These are phyloP conservation scores for Russula vinacea DNA, from an alignment of 768 basidiomycete genomes.

Conservation along the genomic window DNA sequence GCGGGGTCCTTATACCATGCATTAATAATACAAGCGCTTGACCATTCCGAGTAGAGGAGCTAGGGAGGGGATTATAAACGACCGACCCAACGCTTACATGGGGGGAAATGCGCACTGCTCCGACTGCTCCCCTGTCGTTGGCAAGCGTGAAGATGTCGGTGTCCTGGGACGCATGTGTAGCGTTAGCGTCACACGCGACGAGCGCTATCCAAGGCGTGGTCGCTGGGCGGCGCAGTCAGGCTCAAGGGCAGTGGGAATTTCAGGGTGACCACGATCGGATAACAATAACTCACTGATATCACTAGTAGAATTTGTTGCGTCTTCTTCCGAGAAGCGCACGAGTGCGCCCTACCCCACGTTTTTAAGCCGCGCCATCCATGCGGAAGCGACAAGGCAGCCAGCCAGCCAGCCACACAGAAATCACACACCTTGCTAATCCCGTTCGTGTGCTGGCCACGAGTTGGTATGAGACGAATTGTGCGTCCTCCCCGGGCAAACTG, in stretches of 20 bases:
- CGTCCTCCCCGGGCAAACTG: conserved; percentile 44
- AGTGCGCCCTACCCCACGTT: conserved; percentile 59
- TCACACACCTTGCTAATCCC: conserved; percentile 55
- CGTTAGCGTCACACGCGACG: conserved; percentile 77
- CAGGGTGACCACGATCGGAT: neutral
- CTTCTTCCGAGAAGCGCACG: conserved; percentile 75
- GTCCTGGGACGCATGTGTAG: conserved; percentile 56
- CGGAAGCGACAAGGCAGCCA: neutral
- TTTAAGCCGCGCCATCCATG: neutral
- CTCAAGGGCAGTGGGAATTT: neutral
- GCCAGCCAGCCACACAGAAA: neutral
- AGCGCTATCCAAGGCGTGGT: conserved; percentile 90
- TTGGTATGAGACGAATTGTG: conserved; percentile 57
- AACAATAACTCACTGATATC: conserved; percentile 44
- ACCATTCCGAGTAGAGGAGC: conserved; percentile 76
- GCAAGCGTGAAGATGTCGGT: conserved; percentile 83
- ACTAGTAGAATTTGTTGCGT: conserved; percentile 39
- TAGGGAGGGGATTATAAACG: conserved; percentile 33
- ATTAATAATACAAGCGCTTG: conserved; percentile 73
- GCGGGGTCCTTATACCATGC: conserved; percentile 59
- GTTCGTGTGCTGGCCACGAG: conserved; percentile 49
- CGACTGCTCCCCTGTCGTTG: conserved; percentile 70
- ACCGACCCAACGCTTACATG: neutral
- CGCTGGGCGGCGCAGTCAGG: conserved; percentile 39
- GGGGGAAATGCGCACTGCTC: conserved; percentile 51